phyloP scores from a whole-genome alignment of 306 rosid genomes.

The Comarum palustre region DNA sequence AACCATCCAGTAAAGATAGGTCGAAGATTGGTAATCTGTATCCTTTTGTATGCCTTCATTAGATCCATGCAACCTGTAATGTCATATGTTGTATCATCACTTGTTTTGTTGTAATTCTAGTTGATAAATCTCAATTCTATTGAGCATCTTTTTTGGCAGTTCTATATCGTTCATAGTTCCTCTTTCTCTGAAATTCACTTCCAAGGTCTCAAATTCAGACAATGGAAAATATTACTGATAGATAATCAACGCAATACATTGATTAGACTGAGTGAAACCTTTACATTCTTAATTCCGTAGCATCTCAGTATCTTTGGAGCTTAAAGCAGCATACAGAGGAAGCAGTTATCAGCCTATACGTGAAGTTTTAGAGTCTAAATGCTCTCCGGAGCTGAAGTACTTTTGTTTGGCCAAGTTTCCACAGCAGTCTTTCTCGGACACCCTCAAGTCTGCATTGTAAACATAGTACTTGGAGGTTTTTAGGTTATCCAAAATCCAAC shows the following conservation, averaged over 20 bases:
- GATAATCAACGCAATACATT: neutral
- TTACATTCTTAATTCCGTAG: neutral
- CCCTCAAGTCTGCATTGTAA: constrained; percentile 42
- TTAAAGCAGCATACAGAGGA: neutral
- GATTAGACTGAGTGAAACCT: neutral
- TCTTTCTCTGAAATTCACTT: neutral
- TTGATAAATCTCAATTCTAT: neutral
- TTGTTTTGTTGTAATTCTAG: neutral
- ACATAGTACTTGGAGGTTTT: constrained; percentile 57
- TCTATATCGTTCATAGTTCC: neutral
- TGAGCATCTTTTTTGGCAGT: neutral
- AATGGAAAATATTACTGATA: neutral
- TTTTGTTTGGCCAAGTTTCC: constrained; percentile 14
- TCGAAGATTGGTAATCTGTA: neutral
- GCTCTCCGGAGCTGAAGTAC: neutral
- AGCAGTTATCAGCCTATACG: constrained; percentile 12
- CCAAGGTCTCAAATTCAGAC: neutral
- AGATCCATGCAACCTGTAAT: neutral
- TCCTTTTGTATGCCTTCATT: neutral
- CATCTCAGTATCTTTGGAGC: neutral
- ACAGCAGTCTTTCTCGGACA: constrained; percentile 29
- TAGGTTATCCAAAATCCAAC: constrained; percentile 73
- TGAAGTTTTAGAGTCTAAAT: neutral
- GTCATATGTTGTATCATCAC: neutral
- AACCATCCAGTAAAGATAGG: neutral